These are phyloP conservation scores for Scalesia atractyloides DNA, from an alignment of 129 eudicot genomes.

Conservation along the genomic window DNA sequence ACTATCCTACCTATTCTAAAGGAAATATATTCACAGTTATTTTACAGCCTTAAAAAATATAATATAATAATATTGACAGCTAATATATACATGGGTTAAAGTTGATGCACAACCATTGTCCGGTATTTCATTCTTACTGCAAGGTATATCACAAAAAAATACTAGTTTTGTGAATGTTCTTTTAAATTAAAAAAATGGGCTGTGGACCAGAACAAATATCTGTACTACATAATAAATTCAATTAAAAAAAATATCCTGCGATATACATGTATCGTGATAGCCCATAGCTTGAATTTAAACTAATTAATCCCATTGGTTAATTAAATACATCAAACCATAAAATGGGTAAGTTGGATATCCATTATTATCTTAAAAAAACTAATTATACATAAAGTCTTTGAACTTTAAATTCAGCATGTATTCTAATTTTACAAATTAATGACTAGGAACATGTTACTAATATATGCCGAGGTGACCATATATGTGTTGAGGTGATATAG, in stretches of 20 bases:
- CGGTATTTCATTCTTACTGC: no score
- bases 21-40: no score
- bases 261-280: conserved; percentile 4
- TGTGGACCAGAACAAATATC: background rate
- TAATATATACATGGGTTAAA: no score
- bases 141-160: no score
- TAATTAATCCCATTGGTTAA: background rate
- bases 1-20: no score
- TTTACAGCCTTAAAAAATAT: no score
- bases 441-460: background rate
- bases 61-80: no score
- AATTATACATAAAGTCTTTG: background rate
- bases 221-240: background rate
- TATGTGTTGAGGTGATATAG: no score
- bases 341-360: conserved; percentile 28
- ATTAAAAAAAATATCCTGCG: background rate
- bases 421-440: background rate
- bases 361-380: background rate
- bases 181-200: no score
- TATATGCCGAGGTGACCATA: background rate
- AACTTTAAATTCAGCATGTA: background rate
- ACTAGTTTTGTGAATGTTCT: no score
- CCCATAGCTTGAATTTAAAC: background rate
- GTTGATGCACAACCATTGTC: no score
- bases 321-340: conserved; percentile 11